Evolutionary conservation across 306 rosid species (phyloP).

Genomic region (Casuarina equisetifolia): DNA sequence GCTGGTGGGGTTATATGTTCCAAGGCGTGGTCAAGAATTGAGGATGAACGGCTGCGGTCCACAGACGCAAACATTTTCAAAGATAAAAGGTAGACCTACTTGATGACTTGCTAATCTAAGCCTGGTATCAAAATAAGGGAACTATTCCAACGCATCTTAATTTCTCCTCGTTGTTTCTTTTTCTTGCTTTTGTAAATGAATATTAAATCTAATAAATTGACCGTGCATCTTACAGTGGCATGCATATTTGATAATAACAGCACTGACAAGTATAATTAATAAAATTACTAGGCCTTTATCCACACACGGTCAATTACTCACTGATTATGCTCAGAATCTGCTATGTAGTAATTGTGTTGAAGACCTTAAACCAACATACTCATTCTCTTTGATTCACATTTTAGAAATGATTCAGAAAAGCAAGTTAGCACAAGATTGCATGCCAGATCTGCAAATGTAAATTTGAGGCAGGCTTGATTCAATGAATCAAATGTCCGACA

Average conservation of each 20-base stretch:
- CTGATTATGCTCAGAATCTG: not conserved
- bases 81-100: not conserved
- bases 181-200: not conserved
- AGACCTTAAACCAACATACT: constrained; percentile 3
- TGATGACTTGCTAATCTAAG: constrained; percentile 6
- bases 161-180: not conserved
- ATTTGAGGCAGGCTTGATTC: not conserved
- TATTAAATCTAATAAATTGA: not conserved
- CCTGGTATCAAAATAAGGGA: not conserved
- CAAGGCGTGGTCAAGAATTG: not conserved
- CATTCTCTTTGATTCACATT: constrained; percentile 1
- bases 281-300: not conserved
- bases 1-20: constrained; percentile 3
- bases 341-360: not conserved
- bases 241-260: not conserved
- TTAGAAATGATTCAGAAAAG: not conserved
- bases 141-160: not conserved
- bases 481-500: not conserved
- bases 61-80: not conserved
- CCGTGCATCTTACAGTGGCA: not conserved
- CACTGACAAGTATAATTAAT: not conserved
- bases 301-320: not conserved
- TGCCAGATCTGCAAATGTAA: not conserved
- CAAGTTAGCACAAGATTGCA: not conserved
- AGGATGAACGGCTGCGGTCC: not conserved